Evolutionary conservation across 1,139 yeast genomes (phyloP).

Genomic region (Saccharomyces hybrid): DNA sequence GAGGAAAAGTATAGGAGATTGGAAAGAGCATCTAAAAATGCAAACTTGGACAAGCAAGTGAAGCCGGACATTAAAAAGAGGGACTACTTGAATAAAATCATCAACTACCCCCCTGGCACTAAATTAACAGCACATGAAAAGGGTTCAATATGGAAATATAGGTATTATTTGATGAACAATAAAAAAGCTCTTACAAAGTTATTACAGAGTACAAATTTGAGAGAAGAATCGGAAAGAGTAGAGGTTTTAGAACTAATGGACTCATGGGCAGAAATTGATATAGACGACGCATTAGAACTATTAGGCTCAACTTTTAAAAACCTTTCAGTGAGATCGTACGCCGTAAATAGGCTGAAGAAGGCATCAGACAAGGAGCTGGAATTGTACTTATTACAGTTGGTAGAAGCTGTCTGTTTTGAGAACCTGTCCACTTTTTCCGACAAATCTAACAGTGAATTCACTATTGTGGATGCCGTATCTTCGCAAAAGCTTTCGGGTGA

Average conservation of each 20-base stretch:
- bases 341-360: constrained; percentile 71
- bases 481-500: constrained; percentile 7
- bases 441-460: constrained; percentile 36
- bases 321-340: constrained; percentile 63
- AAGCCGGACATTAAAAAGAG: constrained; percentile 84
- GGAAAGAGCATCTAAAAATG: constrained; percentile 66
- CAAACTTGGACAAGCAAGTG: constrained; percentile 71
- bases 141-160: constrained; percentile 83
- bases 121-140: constrained; percentile 77
- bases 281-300: constrained; percentile 88
- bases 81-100: constrained; percentile 60
- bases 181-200: constrained; percentile 76
- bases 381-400: constrained; percentile 78
- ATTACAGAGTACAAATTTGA: constrained; percentile 83
- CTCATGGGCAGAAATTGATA: constrained; percentile 69
- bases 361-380: constrained; percentile 79
- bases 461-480: constrained; percentile 34
- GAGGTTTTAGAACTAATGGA: constrained; percentile 62
- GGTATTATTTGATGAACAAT: constrained; percentile 76
- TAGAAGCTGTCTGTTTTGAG: constrained; percentile 86
- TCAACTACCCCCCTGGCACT: constrained; percentile 76
- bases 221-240: constrained; percentile 67
- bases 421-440: constrained; percentile 28
- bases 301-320: constrained; percentile 64
- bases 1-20: constrained; percentile 79